Conservation (phyloP, 371 early-diverging fungal genomes). For the Actinomortierella wolfii region DNA sequence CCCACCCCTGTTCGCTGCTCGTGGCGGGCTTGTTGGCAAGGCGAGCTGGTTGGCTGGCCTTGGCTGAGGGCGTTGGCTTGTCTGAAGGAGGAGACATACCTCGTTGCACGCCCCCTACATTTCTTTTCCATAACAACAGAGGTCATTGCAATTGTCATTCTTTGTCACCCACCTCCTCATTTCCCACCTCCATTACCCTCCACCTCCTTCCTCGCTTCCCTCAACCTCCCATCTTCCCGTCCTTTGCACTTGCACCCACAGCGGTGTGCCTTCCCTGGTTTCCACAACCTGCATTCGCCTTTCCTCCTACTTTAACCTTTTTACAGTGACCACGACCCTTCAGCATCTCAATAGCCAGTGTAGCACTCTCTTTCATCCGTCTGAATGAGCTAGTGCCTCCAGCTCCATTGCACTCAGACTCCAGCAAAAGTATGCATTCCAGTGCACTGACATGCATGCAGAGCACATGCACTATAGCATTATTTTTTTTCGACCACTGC, state of each 20-base stretch:
- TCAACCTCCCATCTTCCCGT: neutral
- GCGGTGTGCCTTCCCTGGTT: too few species aligned
- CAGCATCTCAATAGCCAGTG: neutral
- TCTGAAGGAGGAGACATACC: too few species aligned
- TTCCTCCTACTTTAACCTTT: neutral
- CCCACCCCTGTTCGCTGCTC: too few species aligned
- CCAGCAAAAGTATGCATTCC: neutral
- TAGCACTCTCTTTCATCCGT: neutral
- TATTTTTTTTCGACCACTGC: neutral
- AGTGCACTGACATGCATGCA: neutral
- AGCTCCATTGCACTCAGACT: neutral
- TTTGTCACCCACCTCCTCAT: too few species aligned
- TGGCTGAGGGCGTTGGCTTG: too few species aligned
- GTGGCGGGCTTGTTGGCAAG: too few species aligned
- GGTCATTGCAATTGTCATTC: too few species aligned
- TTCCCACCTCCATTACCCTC: neutral
- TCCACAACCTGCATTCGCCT: neutral
- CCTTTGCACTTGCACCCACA: too few species aligned
- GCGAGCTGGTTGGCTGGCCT: too few species aligned
- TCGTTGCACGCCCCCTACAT: too few species aligned
- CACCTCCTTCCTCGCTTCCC: neutral
- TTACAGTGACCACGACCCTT: neutral
- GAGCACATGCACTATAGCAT: neutral
- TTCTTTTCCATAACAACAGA: too few species aligned
- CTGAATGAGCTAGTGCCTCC: neutral